Base-by-base conservation (phyloP, 2,329 filamentous ascomycete species). In the Pleomassaria siparia region DNA sequence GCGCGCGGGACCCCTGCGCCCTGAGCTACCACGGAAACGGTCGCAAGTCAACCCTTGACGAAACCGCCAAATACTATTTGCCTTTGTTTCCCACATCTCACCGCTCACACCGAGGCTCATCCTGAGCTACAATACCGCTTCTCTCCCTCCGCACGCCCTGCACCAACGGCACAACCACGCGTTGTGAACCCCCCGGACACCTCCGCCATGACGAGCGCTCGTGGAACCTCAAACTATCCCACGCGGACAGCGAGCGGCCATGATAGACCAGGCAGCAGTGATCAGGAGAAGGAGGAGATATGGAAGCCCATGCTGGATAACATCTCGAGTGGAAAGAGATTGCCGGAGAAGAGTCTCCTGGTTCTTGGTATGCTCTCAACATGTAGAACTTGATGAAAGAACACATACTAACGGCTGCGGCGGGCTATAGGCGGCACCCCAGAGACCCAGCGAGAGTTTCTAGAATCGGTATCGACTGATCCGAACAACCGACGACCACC, bases 251-350 rank as follows among this genome's bases (percentile, higher is more conserved):
- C 58, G 8, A 58, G 50, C 22, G 50, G 46, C 41, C 52, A 60
- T 42, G 59, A 66, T 35, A 58, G 67, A 40, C 67, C 71, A 11
- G 64, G 73, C 28, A 80, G 77, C 72, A 86, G 88, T 60, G 86
- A 86, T 70, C 74, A 75, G 36, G 74, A 76, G 55, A 91, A 89
- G 75, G 89, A 89, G 73, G 89, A 95, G 68, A 86, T 96, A 72
- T 96, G 92, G 92, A 91, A 88, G 51, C 91, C 89, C 36, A 89
- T 96, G 87, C 80, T 96, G 58, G 89, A 95, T 72, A 86, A 84
- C 44, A 91, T 94, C 59, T 90, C 91, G 60, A 95, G 88, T 72
- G 90, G 89, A 58, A 95, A 94, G 77, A 83, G 88, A 59, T 76
- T 96, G 63, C 89, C 91, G 5, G 90, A 96, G 74, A 96, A 96